Base-by-base conservation (phyloP, 768 basidiomycete genomes). In the Boletus bicolor region DNA sequence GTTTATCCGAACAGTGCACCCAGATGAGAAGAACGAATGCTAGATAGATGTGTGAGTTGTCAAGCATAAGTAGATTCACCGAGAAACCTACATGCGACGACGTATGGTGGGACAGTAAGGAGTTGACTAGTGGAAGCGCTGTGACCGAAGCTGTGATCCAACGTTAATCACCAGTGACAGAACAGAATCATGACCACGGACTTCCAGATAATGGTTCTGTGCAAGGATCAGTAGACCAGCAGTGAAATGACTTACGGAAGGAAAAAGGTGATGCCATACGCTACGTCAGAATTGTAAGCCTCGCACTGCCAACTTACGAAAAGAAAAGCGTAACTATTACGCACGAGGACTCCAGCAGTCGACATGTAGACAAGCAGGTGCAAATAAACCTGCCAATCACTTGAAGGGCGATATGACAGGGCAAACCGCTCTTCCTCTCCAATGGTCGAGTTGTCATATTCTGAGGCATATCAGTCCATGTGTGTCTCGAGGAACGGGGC, bases 261-360 rank as follows among this genome's bases (percentile, higher is more conserved):
- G 75, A 89, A 89, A 26, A 87, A 71, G 0, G 86, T 85, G 45
- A 86, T 86, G 3, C 86, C 86, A 61, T 84, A 86, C 3, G 86
- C 86, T 87, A 37, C 15, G 32, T 28, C 35, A 54, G 14, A 38
- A 28, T 6, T 17, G 38, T 66, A 32, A 66, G 49, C 15, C 2
- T 37, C 30, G 12, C 34, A 34, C 2, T 11, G 7, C 4, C 44
- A 28, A 32, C 9, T 8, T 19, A 19, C 19, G 19, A 19, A 19
- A 19, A 19, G 19, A 19, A 19, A 28, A 32, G 19, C 0, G 44
- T 14, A 7, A 12, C 7, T 3, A 24, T 9, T 15, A 77, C 86
- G 69, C 65, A 88, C 86, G 62, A 30, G 86, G 86, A 3, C 68
- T 75, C 19, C 19, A 43, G 83, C 66, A 45, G 87, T 69, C 0